Evolutionary conservation across 306 rosid genomes (phyloP), one percentile per base, ranked within the genome.

Genomic region (Hylodesmum podocarpum): DNA sequence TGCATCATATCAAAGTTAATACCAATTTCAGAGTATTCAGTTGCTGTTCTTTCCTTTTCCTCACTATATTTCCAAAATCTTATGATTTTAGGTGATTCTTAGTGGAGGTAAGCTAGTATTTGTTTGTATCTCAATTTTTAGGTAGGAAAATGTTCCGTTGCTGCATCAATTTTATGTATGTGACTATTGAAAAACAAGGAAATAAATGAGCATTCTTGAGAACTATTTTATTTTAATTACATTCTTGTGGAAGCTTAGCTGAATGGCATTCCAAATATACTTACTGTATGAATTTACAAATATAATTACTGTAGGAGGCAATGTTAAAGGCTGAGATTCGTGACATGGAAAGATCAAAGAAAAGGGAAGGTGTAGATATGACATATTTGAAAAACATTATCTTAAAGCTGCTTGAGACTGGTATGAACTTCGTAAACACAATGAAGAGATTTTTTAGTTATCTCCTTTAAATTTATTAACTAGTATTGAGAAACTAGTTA

Each of bases 311-410:
- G 75, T 16, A 96, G 98, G 90, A 90, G 80, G 87, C 92, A 76
- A 88, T 92, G 91, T 73, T 96, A 76, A 92, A 95, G 84, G 41
- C 86, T 46, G 99, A 95, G 79, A 75, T 95, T 66, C 97, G 99
- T 22, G 71, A 83, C 80, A 74, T 89, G 91, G 99, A 95, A 58
- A 87, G 99, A 86, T 18, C 83, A 22, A 84, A 92, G 81, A 95
- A 89, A 85, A 89, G 99, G 92, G 99, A 95, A 75, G 97, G 99
- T 4, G 96, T 95, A 47, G 99, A 92, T 85, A 83, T 95, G 97
- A 95, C 97, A 8, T 95, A 92, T 77, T 78, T 92, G 85, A 95
- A 95, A 89, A 92, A 95, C 83, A 91, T 95, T 36, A 88, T 95
- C 79, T 83, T 95, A 79, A 95, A 95, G 92, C 99, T 95, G 82